Evolutionary conservation across 495 filamentous ascomycete species (phyloP).

Genomic region (Penicillium manginii): DNA sequence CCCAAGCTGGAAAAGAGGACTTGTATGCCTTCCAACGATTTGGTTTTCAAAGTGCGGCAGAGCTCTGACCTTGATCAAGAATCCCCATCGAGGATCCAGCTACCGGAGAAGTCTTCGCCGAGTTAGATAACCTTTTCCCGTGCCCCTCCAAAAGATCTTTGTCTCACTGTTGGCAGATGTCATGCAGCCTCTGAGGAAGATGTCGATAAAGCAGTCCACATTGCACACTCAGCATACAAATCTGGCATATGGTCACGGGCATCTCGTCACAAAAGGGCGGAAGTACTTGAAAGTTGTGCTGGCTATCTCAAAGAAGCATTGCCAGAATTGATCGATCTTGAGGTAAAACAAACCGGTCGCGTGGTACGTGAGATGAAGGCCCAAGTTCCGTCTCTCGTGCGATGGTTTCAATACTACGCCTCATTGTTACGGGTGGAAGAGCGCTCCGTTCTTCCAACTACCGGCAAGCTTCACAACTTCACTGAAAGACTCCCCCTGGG

Average conservation of each 20-base stretch:
- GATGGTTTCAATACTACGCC: conserved; percentile 69
- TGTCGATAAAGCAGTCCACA: conserved; percentile 46
- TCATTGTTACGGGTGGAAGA: conserved; percentile 62
- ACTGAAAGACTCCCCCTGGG: conserved; percentile 62
- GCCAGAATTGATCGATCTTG: conserved; percentile 55
- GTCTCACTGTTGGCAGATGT: conserved; percentile 18
- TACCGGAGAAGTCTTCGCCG: conserved; percentile 25
- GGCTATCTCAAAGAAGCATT: conserved; percentile 51
- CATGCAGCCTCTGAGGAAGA: conserved; percentile 53
- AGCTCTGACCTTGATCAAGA: conserved; percentile 8
- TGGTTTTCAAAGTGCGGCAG: not conserved
- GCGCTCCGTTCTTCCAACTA: conserved; percentile 61
- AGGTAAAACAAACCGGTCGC: conserved; percentile 65
- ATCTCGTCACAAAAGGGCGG: conserved; percentile 54
- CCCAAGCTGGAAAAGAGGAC: not conserved
- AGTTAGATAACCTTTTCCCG: conserved; percentile 10
- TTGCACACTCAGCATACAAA: conserved; percentile 54
- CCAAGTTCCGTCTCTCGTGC: conserved; percentile 62
- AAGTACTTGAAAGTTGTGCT: conserved; percentile 60
- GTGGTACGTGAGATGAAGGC: conserved; percentile 67
- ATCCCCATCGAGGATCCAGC: conserved; percentile 29
- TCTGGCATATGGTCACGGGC: conserved; percentile 62
- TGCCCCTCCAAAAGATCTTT: not conserved
- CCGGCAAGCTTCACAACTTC: conserved; percentile 64
- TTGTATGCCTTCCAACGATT: not conserved